phyloP scores from a whole-genome alignment of 2,329 filamentous ascomycete genomes.

The Fusarium sp. region DNA sequence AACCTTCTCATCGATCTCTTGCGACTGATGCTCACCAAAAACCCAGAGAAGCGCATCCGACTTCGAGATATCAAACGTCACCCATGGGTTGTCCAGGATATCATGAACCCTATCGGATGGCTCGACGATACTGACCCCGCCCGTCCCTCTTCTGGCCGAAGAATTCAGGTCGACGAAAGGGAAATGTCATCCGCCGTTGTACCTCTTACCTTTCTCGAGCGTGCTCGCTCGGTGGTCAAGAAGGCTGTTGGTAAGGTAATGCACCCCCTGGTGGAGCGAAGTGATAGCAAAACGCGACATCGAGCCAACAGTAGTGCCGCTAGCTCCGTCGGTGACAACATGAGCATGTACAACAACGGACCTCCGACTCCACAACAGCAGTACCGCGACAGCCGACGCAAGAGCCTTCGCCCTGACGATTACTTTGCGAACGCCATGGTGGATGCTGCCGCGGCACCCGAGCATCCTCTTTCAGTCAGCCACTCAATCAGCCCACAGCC shows the following conservation, averaged over 20 bases:
- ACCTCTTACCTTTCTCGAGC: conserved; percentile 86
- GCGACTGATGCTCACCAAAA: conserved; percentile 83
- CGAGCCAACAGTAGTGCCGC: conserved; percentile 71
- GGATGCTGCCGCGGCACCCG: conserved; percentile 44
- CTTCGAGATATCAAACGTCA: conserved; percentile 94
- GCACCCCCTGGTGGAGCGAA: conserved; percentile 67
- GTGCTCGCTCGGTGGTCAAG: conserved; percentile 81
- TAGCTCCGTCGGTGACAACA: conserved; percentile 70
- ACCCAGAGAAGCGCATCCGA: conserved; percentile 88
- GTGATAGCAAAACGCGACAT: conserved; percentile 64
- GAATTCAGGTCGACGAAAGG: conserved; percentile 90
- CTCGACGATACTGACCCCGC: conserved; percentile 94
- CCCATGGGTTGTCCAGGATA: conserved; percentile 85
- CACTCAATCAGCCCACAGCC: conserved; percentile 40
- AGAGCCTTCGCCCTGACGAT: conserved; percentile 65
- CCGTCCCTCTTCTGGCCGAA: conserved; percentile 79
- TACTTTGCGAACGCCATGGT: conserved; percentile 60
- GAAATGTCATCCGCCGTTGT: conserved; percentile 93
- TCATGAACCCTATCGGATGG: conserved; percentile 81
- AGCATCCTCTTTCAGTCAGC: conserved; percentile 43
- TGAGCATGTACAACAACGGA: conserved; percentile 56
- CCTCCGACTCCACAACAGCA: conserved; percentile 62
- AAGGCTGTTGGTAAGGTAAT: conserved; percentile 74
- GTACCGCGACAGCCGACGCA: conserved; percentile 62
- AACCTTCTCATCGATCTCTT: conserved; percentile 83